These are phyloP conservation scores for Solanum hybrid DNA, from an alignment of 305 asterid genomes.

Conservation along the genomic window DNA sequence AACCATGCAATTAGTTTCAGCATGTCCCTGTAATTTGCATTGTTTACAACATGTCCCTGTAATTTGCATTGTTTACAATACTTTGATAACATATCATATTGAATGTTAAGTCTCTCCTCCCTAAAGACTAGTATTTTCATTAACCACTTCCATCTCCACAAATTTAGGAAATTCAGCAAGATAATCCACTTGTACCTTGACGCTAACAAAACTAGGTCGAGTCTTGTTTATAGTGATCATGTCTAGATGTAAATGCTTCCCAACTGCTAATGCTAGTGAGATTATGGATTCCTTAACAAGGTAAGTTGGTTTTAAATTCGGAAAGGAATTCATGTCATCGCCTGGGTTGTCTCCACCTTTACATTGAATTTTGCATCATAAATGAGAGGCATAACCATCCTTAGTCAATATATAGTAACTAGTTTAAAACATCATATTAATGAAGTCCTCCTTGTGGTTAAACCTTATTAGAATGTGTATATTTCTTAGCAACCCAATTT, in stretches of 20 bases:
- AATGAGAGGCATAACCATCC: not conserved
- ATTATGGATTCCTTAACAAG: not conserved
- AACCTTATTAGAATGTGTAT: not conserved
- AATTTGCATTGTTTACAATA: not conserved
- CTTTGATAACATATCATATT: not conserved
- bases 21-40: not conserved
- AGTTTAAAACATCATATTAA: not conserved
- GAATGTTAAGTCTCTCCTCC: not conserved
- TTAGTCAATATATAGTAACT: not conserved
- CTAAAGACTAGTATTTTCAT: not conserved
- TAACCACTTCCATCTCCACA: not conserved
- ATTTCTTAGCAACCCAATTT: not conserved
- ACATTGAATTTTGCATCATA: not conserved
- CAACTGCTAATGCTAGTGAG: not conserved
- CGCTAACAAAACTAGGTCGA: not conserved
- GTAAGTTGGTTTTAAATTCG: not conserved
- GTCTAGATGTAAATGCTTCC: not conserved
- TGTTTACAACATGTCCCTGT: not conserved
- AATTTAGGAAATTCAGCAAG: not conserved
- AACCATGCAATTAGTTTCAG: not conserved
- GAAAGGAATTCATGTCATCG: not conserved
- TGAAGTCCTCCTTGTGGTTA: not conserved
- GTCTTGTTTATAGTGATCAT: not conserved
- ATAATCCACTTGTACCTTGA: not conserved
- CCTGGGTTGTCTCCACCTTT: not conserved